A percentile compares a stretch with the other conserved stretches of the same genome.
These are phyloP conservation scores for Coemansia biformis DNA, from an alignment of 192 early-diverging fungal species.

Conservation along the genomic window DNA sequence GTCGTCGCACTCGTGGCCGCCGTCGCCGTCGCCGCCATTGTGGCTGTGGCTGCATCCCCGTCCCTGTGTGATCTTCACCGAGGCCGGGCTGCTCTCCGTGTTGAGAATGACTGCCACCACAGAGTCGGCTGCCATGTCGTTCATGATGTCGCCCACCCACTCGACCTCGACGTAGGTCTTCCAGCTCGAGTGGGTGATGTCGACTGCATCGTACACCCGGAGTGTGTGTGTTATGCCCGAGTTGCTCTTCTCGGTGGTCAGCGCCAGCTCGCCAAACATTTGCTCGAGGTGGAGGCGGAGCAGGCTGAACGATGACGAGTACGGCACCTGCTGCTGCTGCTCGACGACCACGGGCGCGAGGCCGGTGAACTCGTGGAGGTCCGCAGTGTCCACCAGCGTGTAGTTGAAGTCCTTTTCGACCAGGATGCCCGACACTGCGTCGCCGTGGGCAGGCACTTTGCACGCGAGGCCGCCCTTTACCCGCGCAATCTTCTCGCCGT, in stretches of 20 bases:
- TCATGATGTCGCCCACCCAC: conserved; percentile 87
- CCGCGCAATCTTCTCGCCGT: conserved; percentile 92
- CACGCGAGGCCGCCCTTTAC: conserved; percentile 75
- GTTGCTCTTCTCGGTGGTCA: conserved; percentile 22
- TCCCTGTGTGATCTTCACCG: conserved; percentile 64
- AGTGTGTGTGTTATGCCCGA: conserved; percentile 21
- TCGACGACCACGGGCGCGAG: conserved; percentile 68
- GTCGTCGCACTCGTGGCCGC: too few relatives aligned
- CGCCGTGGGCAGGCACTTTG: conserved; percentile 64
- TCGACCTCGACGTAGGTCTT: conserved; percentile 61
- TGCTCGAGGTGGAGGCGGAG: conserved; percentile 87
- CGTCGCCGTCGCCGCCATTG: neutral
- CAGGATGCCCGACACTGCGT: conserved; percentile 69
- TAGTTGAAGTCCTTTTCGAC: conserved; percentile 88
- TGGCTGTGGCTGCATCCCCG: conserved; percentile 19
- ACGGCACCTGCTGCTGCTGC: conserved; percentile 73
- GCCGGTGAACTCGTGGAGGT: conserved; percentile 79
- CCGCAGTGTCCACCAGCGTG: conserved; percentile 71
- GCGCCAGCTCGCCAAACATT: conserved; percentile 77
- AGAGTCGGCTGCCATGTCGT: conserved; percentile 96
- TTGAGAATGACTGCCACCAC: conserved; percentile 78
- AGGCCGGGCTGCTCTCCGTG: conserved; percentile 82
- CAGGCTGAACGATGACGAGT: conserved; percentile 68
- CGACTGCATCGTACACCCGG: conserved; percentile 70
- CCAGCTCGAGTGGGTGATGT: conserved; percentile 60